Evolutionary conservation across 1,284 basidiomycete species (phyloP), one percentile per base, ranked within the genome.

Genomic region (Leccinum subrobustum): DNA sequence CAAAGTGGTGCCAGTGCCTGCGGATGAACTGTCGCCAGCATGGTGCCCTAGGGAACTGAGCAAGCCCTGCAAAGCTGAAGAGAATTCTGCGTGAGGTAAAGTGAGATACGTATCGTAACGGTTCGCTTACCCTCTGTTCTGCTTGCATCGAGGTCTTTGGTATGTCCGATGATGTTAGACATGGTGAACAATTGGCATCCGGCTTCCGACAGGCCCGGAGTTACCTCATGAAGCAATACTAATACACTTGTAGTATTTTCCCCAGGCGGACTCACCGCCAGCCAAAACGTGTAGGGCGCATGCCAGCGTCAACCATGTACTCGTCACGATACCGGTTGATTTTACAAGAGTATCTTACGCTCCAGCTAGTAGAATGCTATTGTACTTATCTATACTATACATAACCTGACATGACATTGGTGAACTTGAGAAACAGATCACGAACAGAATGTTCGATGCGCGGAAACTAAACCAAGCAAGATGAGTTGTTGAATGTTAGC

Each of bases 11-110:
- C 65, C 73, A 16, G 66, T 59, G 16, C 65, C 73, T 11, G 65
- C 27, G 12, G 61, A 57, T 52, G 76, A 66, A n/a, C 68, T 64
- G 42, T 68, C 63, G n/a, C 64, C 69, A 52, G 68, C 68, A 50
- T 81, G 77, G 51, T 81, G 77, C 8, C 76, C 72, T 47, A 87
- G 70, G 6, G 85, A 83, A 53, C 75, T 73, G 18, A 87, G 73
- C 44, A 86, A 76, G 58, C 80, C 81, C 64, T 81, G 79, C 59
- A 88, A 73, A 57, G 79, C 85, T 87, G 64, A 31, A 56, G 27
- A 25, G 20, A 44, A 42, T 35, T 44, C 23, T 18, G 47, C 63
- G 42, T 64, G 52, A 63, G 66, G 47, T 12, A 52, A 57, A 16
- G 42, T 16, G 51, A 58, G 23, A 59, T 52, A 20, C n/a, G 20